Conservation (phyloP, 1,284 basidiomycete species). For the Naganishia albida region DNA sequence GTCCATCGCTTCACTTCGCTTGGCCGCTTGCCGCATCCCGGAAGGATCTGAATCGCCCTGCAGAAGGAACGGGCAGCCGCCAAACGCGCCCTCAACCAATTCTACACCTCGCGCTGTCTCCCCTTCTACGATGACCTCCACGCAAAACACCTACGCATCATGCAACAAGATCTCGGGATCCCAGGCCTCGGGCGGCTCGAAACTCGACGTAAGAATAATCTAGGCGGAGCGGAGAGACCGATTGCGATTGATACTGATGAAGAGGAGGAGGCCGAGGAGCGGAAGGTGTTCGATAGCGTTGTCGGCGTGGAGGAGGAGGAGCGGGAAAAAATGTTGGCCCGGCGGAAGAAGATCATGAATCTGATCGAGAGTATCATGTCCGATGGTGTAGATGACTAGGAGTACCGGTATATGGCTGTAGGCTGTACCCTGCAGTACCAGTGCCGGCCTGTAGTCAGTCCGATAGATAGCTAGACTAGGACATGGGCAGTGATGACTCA, state of each 20-base stretch:
- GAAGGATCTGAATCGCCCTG: background rate
- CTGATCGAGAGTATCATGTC: slow-evolving; percentile 27
- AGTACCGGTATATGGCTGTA: too few relatives aligned
- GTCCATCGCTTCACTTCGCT: background rate
- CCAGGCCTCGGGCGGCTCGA: slow-evolving; percentile 16
- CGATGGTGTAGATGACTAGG: slow-evolving; percentile 2
- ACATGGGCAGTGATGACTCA: too few relatives aligned
- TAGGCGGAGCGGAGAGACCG: slow-evolving; percentile 8
- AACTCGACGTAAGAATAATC: slow-evolving; percentile 1
- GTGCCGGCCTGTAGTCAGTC: too few relatives aligned
- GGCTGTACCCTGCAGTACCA: too few relatives aligned
- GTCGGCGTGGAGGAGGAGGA: slow-evolving; percentile 2
- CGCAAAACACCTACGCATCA: slow-evolving; percentile 12
- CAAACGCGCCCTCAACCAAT: slow-evolving; percentile 16
- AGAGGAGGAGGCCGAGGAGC: background rate
- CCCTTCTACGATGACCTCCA: slow-evolving; percentile 25
- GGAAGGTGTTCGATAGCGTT: background rate
- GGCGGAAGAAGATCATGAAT: slow-evolving; percentile 22
- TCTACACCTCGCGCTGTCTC: slow-evolving; percentile 24
- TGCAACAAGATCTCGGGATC: slow-evolving; percentile 24
- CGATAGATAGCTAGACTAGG: too few relatives aligned
- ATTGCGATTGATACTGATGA: slow-evolving; percentile 20
- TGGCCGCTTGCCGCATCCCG: too few relatives aligned
- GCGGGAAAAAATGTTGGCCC: slow-evolving; percentile 8
- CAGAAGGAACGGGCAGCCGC: slow-evolving; percentile 17